Percentiles rank a stretch among this genome's conserved stretches.
phyloP scores from a whole-genome alignment of 2,329 filamentous ascomycete genomes.

The Daldinia sp. region DNA sequence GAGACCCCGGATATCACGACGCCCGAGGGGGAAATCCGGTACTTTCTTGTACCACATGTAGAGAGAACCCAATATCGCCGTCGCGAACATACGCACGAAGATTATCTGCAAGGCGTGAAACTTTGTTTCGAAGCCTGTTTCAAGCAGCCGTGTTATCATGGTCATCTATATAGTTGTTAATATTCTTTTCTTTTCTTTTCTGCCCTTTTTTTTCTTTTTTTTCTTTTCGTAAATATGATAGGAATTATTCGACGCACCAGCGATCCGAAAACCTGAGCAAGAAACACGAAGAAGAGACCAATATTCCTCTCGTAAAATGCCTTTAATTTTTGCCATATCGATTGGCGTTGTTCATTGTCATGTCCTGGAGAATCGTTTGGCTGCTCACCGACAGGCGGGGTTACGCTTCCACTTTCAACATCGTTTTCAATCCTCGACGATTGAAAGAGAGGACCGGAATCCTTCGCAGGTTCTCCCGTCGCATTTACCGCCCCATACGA shows the following conservation, averaged over 20 bases:
- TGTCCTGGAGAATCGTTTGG: neutral
- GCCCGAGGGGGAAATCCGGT: slow-evolving; percentile 73
- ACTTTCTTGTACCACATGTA: slow-evolving; percentile 54
- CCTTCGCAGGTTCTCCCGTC: neutral
- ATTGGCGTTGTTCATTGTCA: slow-evolving; percentile 1
- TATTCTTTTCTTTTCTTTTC: no score
- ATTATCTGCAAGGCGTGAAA: slow-evolving; percentile 55
- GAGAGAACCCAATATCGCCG: slow-evolving; percentile 48
- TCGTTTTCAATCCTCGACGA: slow-evolving; percentile 8
- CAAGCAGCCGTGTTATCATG: slow-evolving; percentile 16
- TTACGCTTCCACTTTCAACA: neutral
- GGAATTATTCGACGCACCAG: slow-evolving; percentile 45
- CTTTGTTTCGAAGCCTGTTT: slow-evolving; percentile 54
- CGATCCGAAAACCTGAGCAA: slow-evolving; percentile 53
- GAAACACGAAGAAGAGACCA: slow-evolving; percentile 51
- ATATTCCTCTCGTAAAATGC: slow-evolving; percentile 58
- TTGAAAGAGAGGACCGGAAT: neutral
- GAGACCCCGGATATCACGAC: slow-evolving; percentile 67
- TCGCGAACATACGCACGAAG: slow-evolving; percentile 54
- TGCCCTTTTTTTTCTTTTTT: no score
- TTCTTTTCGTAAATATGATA: no score
- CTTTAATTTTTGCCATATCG: slow-evolving; percentile 26
- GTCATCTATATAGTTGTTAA: slow-evolving; percentile 24
- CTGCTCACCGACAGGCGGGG: slow-evolving; percentile 11
- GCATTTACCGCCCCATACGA: slow-evolving; percentile 24